Base-by-base conservation (phyloP, 1,284 basidiomycete genomes). In the Ustilago vetiveriae region DNA sequence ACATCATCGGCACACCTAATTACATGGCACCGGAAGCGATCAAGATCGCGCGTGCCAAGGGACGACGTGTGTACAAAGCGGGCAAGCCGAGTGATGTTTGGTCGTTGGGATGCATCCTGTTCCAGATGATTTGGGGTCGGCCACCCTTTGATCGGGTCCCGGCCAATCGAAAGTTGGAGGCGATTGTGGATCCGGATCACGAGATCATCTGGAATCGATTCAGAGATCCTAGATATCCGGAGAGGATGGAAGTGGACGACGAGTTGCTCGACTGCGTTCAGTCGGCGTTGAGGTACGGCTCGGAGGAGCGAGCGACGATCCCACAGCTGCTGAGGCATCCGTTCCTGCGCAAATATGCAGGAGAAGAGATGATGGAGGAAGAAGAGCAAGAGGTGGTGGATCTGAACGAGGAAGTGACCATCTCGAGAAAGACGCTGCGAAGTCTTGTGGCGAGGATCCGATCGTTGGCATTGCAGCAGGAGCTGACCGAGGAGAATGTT, bases 21-120 rank as follows among this genome's bases (percentile, higher is more conserved):
- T 82, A 82, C 53, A 82, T 82, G 80, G 80, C 80, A 17, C 80
- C 80, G 9, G 80, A 82, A 52, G 75, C 80, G 45, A 78, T 82
- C 63, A 70, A 74, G 50, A 76, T 74, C n/a, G 74, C 73, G 19
- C 69, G 71, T 21, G 70, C 65, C 29, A 73, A 77, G 39, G 75
- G 75, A 3, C 43, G 69, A 82, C 80, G 58, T 74, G 82, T 65
- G 58, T 87, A 79, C 70, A 81, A 81, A 51, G 78, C 77, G 19
- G 81, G 80, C 16, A 80, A 78, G 51, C 75, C 81, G 9, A 76
- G 73, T 48, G 95, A 99, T 83, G 87, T 96, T n/a, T 99, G 96
- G 96, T 92, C 94, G 16, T 85, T 98, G 16, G 96, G 94, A 1
- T 98, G 95, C 83, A 92, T 98, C 51, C 84, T 99, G 30, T 98